These are phyloP conservation scores for Phtheirospermum japonicum DNA, from an alignment of 257 asterid species.

Conservation along the genomic window DNA sequence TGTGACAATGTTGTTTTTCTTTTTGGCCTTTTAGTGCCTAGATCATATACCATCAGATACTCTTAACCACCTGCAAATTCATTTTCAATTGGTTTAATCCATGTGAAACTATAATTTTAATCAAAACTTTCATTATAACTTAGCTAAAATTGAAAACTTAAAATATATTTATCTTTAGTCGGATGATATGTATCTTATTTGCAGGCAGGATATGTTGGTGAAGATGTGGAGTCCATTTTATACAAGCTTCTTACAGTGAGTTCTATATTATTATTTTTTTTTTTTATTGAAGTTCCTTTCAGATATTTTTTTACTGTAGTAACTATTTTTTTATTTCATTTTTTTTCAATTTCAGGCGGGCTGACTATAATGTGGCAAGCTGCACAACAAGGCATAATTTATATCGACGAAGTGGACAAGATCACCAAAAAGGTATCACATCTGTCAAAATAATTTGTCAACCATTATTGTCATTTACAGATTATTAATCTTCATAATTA, in stretches of 20 bases:
- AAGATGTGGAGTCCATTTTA: slow-evolving; percentile 83
- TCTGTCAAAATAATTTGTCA: neutral
- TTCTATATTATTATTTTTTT: slow-evolving; percentile 1
- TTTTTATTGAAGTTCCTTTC: neutral
- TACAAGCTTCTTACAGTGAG: slow-evolving; percentile 73
- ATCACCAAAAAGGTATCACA: slow-evolving; percentile 68
- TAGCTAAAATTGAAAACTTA: slow-evolving; percentile 2
- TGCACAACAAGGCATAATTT: slow-evolving; percentile 90
- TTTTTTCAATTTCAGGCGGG: slow-evolving; percentile 46
- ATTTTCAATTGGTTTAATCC: neutral
- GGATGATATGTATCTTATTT: slow-evolving; percentile 17
- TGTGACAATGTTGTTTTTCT: neutral
- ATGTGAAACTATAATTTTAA: neutral
- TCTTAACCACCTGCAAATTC: neutral
- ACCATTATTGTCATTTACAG: neutral
- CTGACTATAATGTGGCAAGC: slow-evolving; percentile 82
- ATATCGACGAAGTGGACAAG: slow-evolving; percentile 89
- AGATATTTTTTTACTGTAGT: neutral
- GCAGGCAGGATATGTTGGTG: slow-evolving; percentile 95
- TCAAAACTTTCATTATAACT: neutral
- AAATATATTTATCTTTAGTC: slow-evolving; percentile 6
- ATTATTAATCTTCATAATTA: neutral
- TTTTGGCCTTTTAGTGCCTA: neutral
- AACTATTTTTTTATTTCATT: neutral
- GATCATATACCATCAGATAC: neutral